phyloP scores from a whole-genome alignment of 768 basidiomycete species.

The Pleurotus djamor region DNA sequence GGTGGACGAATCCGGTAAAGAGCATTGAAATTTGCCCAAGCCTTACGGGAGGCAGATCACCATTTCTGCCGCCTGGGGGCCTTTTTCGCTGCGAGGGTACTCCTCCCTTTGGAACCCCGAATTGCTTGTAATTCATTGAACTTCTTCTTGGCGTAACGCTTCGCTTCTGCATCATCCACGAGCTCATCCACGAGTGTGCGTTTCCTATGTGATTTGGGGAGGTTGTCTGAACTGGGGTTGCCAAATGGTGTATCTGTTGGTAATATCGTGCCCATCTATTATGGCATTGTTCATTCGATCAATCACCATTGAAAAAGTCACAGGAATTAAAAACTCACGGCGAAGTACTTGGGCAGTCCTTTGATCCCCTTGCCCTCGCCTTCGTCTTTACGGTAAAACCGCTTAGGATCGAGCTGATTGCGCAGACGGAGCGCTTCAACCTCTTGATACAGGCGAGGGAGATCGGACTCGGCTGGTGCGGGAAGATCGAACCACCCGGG shows the following conservation, averaged over 20 bases:
- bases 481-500: slow-evolving; percentile 88
- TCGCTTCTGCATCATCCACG: slow-evolving; percentile 84
- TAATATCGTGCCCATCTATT: slow-evolving; percentile 77
- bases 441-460: slow-evolving; percentile 79
- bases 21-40: neutral
- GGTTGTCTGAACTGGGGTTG: slow-evolving; percentile 65
- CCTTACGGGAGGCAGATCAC: slow-evolving; percentile 34
- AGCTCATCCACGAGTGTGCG: slow-evolving; percentile 86
- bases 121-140: slow-evolving; percentile 75
- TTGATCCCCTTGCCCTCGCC: slow-evolving; percentile 85
- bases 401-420: slow-evolving; percentile 89
- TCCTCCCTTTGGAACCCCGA: slow-evolving; percentile 66
- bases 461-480: slow-evolving; percentile 75
- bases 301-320: slow-evolving; percentile 4
- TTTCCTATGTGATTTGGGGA: slow-evolving; percentile 68
- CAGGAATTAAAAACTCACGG: slow-evolving; percentile 50
- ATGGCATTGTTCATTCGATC: slow-evolving; percentile 8
- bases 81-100: slow-evolving; percentile 66
- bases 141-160: slow-evolving; percentile 89
- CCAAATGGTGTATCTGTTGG: slow-evolving; percentile 73
- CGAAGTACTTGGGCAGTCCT: slow-evolving; percentile 85
- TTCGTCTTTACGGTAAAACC: slow-evolving; percentile 86
- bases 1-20: neutral
- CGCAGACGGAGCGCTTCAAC: slow-evolving; percentile 84
- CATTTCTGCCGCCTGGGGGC: slow-evolving; percentile 66